Evolutionary conservation across 345 rosid species (phyloP).

Genomic region (Combretum micranthum): DNA sequence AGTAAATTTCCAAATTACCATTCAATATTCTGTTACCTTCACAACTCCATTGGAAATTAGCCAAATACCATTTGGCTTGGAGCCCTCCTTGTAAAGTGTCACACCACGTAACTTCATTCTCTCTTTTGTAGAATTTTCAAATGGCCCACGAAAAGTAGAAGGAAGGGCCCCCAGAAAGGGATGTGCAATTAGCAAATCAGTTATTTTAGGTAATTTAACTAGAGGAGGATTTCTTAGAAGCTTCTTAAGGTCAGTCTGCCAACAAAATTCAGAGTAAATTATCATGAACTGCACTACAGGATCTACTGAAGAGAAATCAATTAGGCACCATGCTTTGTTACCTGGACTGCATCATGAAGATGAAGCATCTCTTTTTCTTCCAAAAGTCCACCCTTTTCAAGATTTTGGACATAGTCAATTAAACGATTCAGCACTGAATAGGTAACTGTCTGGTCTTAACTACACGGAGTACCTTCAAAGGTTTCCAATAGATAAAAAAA

Average conservation of each 20-base stretch:
- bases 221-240: conserved; percentile 86
- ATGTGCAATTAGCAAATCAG: conserved; percentile 49
- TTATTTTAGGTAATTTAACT: conserved; percentile 62
- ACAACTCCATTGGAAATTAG: conserved; percentile 81
- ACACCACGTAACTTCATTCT: conserved; percentile 66
- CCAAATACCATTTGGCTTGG: conserved; percentile 81
- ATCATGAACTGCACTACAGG: neutral
- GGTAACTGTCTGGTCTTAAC: conserved; percentile 96
- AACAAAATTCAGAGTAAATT: neutral
- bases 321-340: conserved; percentile 11
- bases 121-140: conserved; percentile 53
- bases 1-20: conserved; percentile 4
- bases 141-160: conserved; percentile 30
- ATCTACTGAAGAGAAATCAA: neutral
- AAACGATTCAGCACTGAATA: conserved; percentile 74
- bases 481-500: conserved; percentile 1
- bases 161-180: conserved; percentile 89
- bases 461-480: conserved; percentile 69
- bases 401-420: conserved; percentile 72
- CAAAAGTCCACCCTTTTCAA: conserved; percentile 75
- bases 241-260: conserved; percentile 82
- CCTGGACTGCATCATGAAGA: conserved; percentile 93
- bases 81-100: conserved; percentile 74
- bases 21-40: conserved; percentile 42
- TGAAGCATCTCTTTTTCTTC: conserved; percentile 91